Percentiles rank a stretch among this genome's conserved stretches.
Conservation (phyloP, 768 basidiomycete genomes). For the Lactarius tabidus region DNA sequence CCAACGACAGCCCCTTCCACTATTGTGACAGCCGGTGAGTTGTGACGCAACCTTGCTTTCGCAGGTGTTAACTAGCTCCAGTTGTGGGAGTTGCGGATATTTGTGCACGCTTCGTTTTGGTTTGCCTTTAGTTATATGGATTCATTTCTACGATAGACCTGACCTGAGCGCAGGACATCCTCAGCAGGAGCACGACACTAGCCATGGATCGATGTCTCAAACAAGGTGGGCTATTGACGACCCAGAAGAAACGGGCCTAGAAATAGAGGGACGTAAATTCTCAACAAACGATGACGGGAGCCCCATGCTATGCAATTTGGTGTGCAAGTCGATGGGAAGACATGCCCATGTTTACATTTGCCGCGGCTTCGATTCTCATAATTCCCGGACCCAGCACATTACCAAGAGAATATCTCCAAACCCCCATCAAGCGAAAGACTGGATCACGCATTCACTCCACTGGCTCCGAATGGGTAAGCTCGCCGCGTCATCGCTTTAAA, state of each 20-base stretch:
- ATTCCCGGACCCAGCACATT: conserved; percentile 45
- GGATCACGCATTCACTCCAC: conserved; percentile 47
- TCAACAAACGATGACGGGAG: conserved; percentile 51
- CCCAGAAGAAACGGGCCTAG: conserved; percentile 44
- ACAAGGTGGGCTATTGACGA: conserved; percentile 55
- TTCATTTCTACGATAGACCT: neutral
- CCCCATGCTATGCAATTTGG: conserved; percentile 56
- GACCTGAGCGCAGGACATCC: conserved; percentile 41
- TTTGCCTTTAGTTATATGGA: conserved; percentile 25
- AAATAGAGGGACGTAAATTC: conserved; percentile 53
- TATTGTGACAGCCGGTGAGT: conserved; percentile 47
- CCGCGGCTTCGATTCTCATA: conserved; percentile 41
- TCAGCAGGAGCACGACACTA: conserved; percentile 57
- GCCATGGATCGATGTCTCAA: conserved; percentile 57
- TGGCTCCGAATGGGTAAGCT: conserved; percentile 45
- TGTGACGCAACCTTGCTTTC: conserved; percentile 25
- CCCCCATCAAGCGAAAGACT: conserved; percentile 40
- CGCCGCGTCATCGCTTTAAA: conserved; percentile 18
- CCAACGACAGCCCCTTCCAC: conserved; percentile 45
- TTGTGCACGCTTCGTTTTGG: conserved; percentile 53
- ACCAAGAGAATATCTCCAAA: conserved; percentile 31
- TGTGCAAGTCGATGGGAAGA: conserved; percentile 51
- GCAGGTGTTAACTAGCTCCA: conserved; percentile 22
- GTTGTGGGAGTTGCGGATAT: conserved; percentile 53
- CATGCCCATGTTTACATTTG: conserved; percentile 57